A percentile compares a stretch with the other conserved stretches of the same genome.
These are phyloP conservation scores for Fusarium nodosum DNA, from an alignment of 2,329 filamentous ascomycete species.

Conservation along the genomic window DNA sequence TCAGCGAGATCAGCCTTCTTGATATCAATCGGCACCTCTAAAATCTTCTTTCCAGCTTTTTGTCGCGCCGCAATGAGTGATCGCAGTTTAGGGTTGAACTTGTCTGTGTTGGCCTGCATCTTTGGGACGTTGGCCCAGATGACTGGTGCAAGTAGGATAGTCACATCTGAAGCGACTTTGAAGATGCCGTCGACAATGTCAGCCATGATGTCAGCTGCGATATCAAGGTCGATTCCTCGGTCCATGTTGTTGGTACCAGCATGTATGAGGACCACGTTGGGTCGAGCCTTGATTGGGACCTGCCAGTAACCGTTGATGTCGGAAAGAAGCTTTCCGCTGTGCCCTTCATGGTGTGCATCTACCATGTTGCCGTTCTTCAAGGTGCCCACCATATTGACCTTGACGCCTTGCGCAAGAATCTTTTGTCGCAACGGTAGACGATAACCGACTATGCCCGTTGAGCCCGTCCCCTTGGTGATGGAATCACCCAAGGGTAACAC, in stretches of 20 bases:
- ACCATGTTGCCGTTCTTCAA: constrained; percentile 29
- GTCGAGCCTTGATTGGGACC: constrained; percentile 27
- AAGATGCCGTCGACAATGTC: constrained; percentile 32
- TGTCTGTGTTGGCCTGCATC: constrained; percentile 37
- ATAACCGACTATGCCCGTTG: constrained; percentile 26
- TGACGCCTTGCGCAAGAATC: constrained; percentile 14
- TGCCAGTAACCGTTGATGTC: constrained; percentile 36
- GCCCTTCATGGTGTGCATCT: constrained; percentile 32
- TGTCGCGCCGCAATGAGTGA: constrained; percentile 15
- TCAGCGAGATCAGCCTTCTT: constrained; percentile 26
- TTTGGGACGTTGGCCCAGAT: constrained; percentile 35
- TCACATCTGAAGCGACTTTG: constrained; percentile 29
- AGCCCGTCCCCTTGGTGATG: constrained; percentile 38
- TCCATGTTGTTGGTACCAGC: constrained; percentile 43
- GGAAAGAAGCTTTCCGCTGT: constrained; percentile 29
- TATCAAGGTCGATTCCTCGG: constrained; percentile 13
- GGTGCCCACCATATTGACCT: constrained; percentile 32
- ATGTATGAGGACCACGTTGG: constrained; percentile 36
- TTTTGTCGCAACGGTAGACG: constrained; percentile 19
- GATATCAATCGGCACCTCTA: constrained; percentile 32
- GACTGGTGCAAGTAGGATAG: constrained; percentile 27
- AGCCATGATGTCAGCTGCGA: constrained; percentile 7
- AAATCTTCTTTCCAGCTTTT: constrained; percentile 18
- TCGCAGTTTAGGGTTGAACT: constrained; percentile 25
- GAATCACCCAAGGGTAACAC: constrained; percentile 36